Evolutionary conservation across 23 red algal genomes (phyloP), one percentile per base, ranked within the genome.

Genomic region (Gracilaria domingensis): DNA sequence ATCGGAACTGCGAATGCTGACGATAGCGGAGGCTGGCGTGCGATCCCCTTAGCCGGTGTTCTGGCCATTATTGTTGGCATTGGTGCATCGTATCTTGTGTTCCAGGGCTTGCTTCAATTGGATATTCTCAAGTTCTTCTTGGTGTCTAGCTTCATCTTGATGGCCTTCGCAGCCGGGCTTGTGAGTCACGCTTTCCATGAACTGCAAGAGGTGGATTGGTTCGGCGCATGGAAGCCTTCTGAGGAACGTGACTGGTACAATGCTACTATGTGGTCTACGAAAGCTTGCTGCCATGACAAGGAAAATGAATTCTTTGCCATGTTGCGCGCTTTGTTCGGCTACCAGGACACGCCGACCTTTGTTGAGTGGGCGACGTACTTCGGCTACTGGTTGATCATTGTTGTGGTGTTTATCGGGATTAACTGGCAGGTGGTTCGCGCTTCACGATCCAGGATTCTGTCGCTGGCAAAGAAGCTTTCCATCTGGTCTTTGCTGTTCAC

Each of bases 81-180:
- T 5, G 79, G 17, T 28, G 83, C 81, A 2, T 69, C 85, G 3
- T 93, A 36, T 60, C 50, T 93, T 20, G 83, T 96, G 39, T 96
- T 93, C 95, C 32, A 66, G 47, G 95, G 95, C n/a, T 50, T 93
- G 59, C 36, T 96, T 70, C 55, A 75, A 38, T 75, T 96, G 34
- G 83, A 96, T 69, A 85, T 96, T 70, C 58, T 76, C 11, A 80
- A 71, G 65, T 96, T 96, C 95, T 96, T 96, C 83, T n/a, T 76
- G 30, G 59, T 93, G 32, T 85, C 85, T 28, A 76, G 88, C 33
- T 49, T 96, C 14, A 38, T 96, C 18, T 75, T 96, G 40, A 93
- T 96, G 45, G 95, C 80, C 33, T 96, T 96, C 61, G 95, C 95
- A 0, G 95, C 95, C 18, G 95, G 95, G 32, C 78, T 96, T 14